phyloP scores from a whole-genome alignment of 441 rosid genomes.

The Corymbia calophylla region DNA sequence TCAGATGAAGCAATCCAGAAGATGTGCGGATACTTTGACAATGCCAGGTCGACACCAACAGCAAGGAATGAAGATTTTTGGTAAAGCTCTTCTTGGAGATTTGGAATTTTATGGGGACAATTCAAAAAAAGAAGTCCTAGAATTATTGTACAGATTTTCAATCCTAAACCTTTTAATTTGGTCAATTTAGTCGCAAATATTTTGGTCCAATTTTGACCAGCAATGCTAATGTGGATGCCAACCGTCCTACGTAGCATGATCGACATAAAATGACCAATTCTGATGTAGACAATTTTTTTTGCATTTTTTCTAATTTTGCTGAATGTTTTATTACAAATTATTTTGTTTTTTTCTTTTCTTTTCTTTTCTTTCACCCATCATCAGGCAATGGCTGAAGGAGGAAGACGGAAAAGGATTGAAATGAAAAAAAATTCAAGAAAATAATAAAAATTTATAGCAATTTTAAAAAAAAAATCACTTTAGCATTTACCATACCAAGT shows the following conservation, averaged over 20 bases:
- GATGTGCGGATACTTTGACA: neutral
- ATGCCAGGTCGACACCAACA: neutral
- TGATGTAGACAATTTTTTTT: neutral
- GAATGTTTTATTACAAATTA: neutral
- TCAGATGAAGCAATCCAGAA: neutral
- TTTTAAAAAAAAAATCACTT: neutral
- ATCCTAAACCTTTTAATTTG: neutral
- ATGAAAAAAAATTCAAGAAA: neutral
- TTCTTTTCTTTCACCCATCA: neutral
- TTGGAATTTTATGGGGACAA: neutral
- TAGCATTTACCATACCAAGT: neutral
- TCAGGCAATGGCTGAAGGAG: accelerated
- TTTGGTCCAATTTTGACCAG: too few relatives aligned
- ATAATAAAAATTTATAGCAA: neutral
- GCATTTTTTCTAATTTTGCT: neutral
- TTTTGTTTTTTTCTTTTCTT: neutral
- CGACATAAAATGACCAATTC: too few relatives aligned
- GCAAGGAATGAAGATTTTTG: neutral
- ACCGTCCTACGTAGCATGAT: too few relatives aligned
- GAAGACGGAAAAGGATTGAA: neutral
- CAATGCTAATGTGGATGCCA: too few relatives aligned
- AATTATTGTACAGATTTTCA: neutral
- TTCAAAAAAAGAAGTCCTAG: neutral
- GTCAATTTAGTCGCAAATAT: accelerated
- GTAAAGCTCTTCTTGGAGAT: neutral